Conservation (phyloP, 192 early-diverging fungal species). For the Diversispora epigaea region DNA sequence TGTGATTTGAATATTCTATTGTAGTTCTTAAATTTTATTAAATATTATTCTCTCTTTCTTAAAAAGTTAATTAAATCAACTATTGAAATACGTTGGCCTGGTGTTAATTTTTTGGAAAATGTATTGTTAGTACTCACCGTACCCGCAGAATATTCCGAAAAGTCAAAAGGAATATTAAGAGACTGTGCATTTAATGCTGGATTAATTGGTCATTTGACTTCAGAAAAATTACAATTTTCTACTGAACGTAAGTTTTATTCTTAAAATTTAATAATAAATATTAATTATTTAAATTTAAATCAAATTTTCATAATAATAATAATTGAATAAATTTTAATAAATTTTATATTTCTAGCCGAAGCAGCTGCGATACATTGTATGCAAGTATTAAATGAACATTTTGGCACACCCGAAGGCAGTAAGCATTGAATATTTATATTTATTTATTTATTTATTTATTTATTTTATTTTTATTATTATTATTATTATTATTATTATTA, state of each 20-base stretch:
- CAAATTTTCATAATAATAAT: neutral
- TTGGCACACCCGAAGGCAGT: neutral
- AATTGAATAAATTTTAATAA: neutral
- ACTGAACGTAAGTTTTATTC: neutral
- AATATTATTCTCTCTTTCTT: neutral
- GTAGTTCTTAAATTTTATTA: neutral
- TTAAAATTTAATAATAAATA: neutral
- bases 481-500: too few relatives aligned
- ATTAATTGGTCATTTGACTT: conserved; percentile 35
- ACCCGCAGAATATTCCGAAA: conserved; percentile 55
- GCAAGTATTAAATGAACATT: neutral
- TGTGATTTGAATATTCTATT: neutral
- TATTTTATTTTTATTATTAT: too few relatives aligned
- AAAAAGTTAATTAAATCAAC: conserved; percentile 19
- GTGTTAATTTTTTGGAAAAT: conserved; percentile 1
- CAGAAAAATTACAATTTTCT: neutral
- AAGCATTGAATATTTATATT: neutral
- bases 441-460: neutral
- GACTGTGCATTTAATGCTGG: conserved; percentile 51
- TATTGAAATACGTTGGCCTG: conserved; percentile 2
- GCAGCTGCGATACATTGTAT: neutral
- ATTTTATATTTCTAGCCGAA: neutral
- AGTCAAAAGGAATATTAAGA: conserved; percentile 54
- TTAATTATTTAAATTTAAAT: neutral
- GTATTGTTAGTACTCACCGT: conserved; percentile 40